Base-by-base conservation (phyloP, 73 alveolate genomes). In the Paramecium sexaurelia region DNA sequence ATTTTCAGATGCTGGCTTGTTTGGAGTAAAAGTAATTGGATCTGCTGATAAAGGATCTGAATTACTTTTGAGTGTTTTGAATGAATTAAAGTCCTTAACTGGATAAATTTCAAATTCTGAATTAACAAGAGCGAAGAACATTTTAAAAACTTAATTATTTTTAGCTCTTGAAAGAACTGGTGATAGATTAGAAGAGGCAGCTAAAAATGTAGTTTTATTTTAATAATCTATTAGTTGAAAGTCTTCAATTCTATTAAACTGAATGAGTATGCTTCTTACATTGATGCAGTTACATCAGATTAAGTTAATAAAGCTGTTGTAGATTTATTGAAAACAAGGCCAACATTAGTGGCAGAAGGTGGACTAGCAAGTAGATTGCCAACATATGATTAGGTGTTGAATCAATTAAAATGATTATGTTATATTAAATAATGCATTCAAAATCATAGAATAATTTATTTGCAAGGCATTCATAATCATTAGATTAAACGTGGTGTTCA, bases 101-200 rank as follows among this genome's bases (percentile, higher is more conserved):
- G 26, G 61, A 39, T 45, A 32, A 27, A 68, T 84, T 19, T 24
- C 66, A 51, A 67, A 57, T 84, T 78, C 47, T 1, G 92, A 84
- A 55, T 68, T 84, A 36, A 57, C 29, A 47, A 55, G 84, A 51
- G 92, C 92, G 19, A 84, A 84, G 55, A 27, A 78, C 17, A 45
- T 68, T 32, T 68, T 84, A 17, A 84, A 84, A 67, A 84, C 47
- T 47, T 29, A 45, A 10, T 37, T 84, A 5, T 68, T 84, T 84
- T 47, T 67, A 15, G 92, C 92, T 47, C 56, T 84, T 36, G 92
- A 84, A 55, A 84, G 92, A 84, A 13, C 69, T 45, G 75, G 39
- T 24, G 92, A 84, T 55, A 84, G 92, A 84, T 55, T 84, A 8
- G 92, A 84, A 29, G 92, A 84, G 41, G 75, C 92, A 9, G 92